Conservation (phyloP, 495 filamentous ascomycete genomes). For the Thermochaetoides thermophila region DNA sequence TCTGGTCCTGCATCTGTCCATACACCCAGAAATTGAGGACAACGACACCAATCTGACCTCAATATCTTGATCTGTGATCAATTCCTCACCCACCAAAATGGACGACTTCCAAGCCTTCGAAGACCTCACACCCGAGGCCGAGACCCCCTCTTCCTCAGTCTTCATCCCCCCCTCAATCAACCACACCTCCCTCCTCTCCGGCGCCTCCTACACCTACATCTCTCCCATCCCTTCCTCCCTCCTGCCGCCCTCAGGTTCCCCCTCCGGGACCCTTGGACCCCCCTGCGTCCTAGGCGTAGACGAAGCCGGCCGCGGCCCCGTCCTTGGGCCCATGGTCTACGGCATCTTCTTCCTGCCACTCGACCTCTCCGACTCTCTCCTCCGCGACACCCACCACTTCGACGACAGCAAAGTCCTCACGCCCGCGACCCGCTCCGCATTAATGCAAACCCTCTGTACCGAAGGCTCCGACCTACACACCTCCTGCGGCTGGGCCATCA, state of each 20-base stretch:
- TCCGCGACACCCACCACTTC: conserved; percentile 65
- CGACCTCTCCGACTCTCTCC: conserved; percentile 49
- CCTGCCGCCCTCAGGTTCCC: conserved; percentile 20
- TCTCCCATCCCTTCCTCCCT: conserved; percentile 49
- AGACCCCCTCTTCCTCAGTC: conserved; percentile 40
- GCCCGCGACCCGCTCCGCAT: conserved; percentile 49
- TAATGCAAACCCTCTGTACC: conserved; percentile 66
- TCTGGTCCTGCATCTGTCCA: too few relatives aligned
- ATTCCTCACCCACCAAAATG: too few relatives aligned
- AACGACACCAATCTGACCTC: too few relatives aligned
- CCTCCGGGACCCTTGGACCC: conserved; percentile 7
- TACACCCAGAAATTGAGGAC: too few relatives aligned
- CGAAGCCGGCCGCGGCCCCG: conserved; percentile 89
- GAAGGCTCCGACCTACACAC: conserved; percentile 44
- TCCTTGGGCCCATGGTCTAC: conserved; percentile 96
- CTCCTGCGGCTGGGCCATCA: conserved; percentile 69
- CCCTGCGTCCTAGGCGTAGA: conserved; percentile 63
- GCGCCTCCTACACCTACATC: conserved; percentile 73
- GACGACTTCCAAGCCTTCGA: conserved; percentile 30
- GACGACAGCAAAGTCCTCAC: conserved; percentile 86
- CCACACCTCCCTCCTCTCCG: conserved; percentile 42
- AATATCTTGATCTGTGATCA: too few relatives aligned
- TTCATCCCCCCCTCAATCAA: conserved; percentile 75
- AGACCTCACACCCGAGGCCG: conserved; percentile 32
- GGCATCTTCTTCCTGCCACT: conserved; percentile 73